Evolutionary conservation across 805 yeast genomes (phyloP).

Genomic region (Ogataea minuta): DNA sequence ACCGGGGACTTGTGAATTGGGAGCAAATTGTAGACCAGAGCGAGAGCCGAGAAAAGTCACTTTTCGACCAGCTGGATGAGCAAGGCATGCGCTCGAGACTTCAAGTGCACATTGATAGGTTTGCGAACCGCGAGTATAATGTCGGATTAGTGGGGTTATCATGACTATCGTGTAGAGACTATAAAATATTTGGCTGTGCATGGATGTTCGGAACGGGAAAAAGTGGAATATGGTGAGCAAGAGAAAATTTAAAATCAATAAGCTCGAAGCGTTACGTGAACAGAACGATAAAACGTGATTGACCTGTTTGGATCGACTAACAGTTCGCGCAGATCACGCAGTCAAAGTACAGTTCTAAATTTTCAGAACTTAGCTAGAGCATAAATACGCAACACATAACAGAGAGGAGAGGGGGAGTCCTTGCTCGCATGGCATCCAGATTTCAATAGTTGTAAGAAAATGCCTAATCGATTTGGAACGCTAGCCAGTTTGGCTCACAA

Average conservation of each 20-base stretch:
- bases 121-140: conserved; percentile 11
- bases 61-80: conserved; percentile 21
- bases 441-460: conserved; percentile 6
- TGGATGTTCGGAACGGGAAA: conserved; percentile 17
- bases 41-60: conserved; percentile 7
- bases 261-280: not conserved
- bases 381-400: not conserved
- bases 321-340: conserved; percentile 9
- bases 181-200: conserved; percentile 10
- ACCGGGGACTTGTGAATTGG: conserved; percentile 51
- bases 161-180: not conserved
- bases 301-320: conserved; percentile 3
- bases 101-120: conserved; percentile 15
- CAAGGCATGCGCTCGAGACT: conserved; percentile 17
- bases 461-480: conserved; percentile 33
- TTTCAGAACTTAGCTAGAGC: not conserved
- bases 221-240: conserved; percentile 12
- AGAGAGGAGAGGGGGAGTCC: not conserved
- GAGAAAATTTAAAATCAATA: conserved; percentile 3
- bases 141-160: conserved; percentile 22
- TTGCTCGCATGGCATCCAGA: not conserved
- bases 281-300: not conserved
- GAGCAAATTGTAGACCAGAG: conserved; percentile 10
- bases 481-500: conserved; percentile 27
- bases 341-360: not conserved